Evolutionary conservation across 805 yeast genomes (phyloP).

Genomic region (Candida orba): DNA sequence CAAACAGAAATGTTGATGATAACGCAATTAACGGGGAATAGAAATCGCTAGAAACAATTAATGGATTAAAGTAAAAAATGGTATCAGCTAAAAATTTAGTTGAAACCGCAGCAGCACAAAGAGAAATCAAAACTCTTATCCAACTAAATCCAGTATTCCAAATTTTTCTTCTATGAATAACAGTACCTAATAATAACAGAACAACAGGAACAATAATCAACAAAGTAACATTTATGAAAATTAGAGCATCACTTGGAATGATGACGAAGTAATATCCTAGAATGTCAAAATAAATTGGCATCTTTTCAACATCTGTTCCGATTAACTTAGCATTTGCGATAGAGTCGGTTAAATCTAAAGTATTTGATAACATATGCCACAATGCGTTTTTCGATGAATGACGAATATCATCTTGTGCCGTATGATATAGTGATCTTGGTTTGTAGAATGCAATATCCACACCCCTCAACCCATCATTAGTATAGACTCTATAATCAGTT

Average conservation of each 20-base stretch:
- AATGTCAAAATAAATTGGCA: constrained; percentile 61
- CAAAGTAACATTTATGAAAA: constrained; percentile 44
- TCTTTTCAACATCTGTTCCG: constrained; percentile 25
- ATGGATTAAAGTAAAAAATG: constrained; percentile 38
- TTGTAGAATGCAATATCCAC: constrained; percentile 84
- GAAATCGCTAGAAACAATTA: constrained; percentile 44
- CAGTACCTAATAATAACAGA: constrained; percentile 38
- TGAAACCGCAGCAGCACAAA: constrained; percentile 36
- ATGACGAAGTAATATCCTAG: constrained; percentile 49
- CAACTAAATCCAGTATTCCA: constrained; percentile 42
- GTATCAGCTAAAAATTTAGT: constrained; percentile 32
- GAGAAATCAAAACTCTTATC: constrained; percentile 55
- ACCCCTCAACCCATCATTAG: constrained; percentile 65
- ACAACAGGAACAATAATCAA: constrained; percentile 50
- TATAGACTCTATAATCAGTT: constrained; percentile 77
- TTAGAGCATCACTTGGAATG: constrained; percentile 43
- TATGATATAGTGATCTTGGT: constrained; percentile 81
- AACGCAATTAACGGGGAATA: constrained; percentile 42
- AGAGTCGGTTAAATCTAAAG: constrained; percentile 50
- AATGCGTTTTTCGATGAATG: constrained; percentile 60
- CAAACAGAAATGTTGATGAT: constrained; percentile 40
- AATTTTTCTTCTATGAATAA: constrained; percentile 39
- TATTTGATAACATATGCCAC: constrained; percentile 76
- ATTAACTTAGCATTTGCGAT: constrained; percentile 35
- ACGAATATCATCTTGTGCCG: constrained; percentile 60